Evolutionary conservation across 106 monocot genomes (phyloP).

Genomic region (Dendrobium chrysotoxum): DNA sequence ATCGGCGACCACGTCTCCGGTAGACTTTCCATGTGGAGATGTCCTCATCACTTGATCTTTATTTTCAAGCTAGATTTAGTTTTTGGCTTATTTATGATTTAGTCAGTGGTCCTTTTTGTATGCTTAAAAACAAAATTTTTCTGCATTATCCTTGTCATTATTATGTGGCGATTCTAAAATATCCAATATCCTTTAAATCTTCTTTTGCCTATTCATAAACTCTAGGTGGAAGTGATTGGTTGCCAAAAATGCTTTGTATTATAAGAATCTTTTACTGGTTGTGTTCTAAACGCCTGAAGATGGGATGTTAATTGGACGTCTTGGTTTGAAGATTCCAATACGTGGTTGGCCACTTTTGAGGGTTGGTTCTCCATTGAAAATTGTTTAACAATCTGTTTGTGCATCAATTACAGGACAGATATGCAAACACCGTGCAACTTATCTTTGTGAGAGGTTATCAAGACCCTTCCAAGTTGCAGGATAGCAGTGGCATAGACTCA

Average conservation of each 20-base stretch:
- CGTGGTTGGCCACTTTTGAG: constrained; percentile 29
- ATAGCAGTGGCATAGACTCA: constrained; percentile 25
- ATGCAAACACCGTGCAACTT: constrained; percentile 39
- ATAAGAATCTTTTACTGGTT: constrained; percentile 4
- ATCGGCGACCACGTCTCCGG: too few relatives aligned
- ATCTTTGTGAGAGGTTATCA: constrained; percentile 39
- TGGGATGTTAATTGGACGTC: constrained; percentile 13
- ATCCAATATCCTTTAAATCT: neutral
- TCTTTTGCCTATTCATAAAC: neutral
- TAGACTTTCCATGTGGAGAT: too few relatives aligned
- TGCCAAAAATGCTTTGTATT: constrained; percentile 3
- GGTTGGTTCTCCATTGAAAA: constrained; percentile 22
- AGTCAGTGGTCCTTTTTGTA: neutral
- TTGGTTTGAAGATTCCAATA: constrained; percentile 30
- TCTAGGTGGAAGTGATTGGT: constrained; percentile 1
- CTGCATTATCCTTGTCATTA: neutral
- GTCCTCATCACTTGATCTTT: too few relatives aligned
- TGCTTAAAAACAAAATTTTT: neutral
- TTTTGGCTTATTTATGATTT: neutral
- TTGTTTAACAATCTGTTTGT: constrained; percentile 45
- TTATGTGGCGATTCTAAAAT: neutral
- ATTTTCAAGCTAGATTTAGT: neutral
- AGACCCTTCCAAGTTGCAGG: constrained; percentile 27
- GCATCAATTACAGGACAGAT: constrained; percentile 76
- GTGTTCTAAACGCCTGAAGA: constrained; percentile 20